Evolutionary conservation across 805 yeast species (phyloP), one percentile per base, ranked within the genome.

Genomic region (Huiozyma sinensis): DNA sequence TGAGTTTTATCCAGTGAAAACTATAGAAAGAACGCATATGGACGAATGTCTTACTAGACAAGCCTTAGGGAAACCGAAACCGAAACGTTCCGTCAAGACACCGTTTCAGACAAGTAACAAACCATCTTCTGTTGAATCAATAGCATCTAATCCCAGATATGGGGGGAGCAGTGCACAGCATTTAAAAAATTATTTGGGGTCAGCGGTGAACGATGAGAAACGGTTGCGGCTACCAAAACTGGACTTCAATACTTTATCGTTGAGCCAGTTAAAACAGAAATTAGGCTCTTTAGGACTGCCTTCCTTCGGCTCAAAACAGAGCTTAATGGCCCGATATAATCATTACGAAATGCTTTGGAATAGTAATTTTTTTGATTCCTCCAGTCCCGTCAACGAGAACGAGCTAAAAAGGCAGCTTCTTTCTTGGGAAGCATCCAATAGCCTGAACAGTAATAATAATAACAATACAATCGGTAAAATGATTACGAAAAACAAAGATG

Each of bases 331-430:
- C 13, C 64, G 97, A 36, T 83, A 83, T 56, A 80, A 77, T 48
- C 90, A 88, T 50, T 89, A 79, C 66, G 77, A 82, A 44, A 76
- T 79, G 31, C 56, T 87, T 8, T 83, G 81, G 78, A 89, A 89
- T 56, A 80, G 95, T 9, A 87, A 87, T 55, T 71, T 58, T 39
- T 50, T 79, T 37, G 95, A 87, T 56, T 73, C 88, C 6, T 65
- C 73, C 33, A 70, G 68, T 30, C 95, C 95, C 0, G 75, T 74
- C 4, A 62, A 75, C 28, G 79, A 77, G 24, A 63, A 67, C 34
- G 73, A 75, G 5, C 60, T 89, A 40, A 67, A 75, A 40, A 75
- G 71, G 43, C 73, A 72, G 42, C 67, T 89, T 34, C 58, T 64
- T 24, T 76, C 77, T 53, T 83, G 94, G 94, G 95, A 87, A 54